Percentiles rank a stretch among this genome's conserved stretches.
Conservation (phyloP, 495 filamentous ascomycete genomes). For the Aspergillus affinis region DNA sequence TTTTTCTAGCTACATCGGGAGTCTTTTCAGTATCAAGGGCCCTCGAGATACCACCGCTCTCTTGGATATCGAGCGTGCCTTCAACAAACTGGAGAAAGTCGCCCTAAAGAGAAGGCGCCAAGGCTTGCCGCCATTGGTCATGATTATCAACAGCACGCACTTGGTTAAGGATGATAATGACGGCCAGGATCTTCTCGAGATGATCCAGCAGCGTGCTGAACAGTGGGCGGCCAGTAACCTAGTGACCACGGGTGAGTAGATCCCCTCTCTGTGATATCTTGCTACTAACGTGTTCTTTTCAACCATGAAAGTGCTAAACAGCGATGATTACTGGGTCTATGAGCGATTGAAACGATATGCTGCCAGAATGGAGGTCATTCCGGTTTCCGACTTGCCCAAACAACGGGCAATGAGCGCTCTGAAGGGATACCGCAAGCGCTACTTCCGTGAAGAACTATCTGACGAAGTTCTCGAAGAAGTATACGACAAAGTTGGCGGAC, state of each 20-base stretch:
- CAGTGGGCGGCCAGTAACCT: slow-evolving; percentile 90
- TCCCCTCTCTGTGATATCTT: not conserved
- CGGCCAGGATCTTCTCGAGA: slow-evolving; percentile 85
- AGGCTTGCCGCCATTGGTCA: slow-evolving; percentile 64
- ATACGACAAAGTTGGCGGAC: slow-evolving; percentile 81
- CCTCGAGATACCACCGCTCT: slow-evolving; percentile 88
- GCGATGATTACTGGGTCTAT: slow-evolving; percentile 97
- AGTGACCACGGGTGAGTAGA: slow-evolving; percentile 63
- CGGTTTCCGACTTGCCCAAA: slow-evolving; percentile 78
- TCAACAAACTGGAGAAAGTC: slow-evolving; percentile 98
- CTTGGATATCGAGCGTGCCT: slow-evolving; percentile 90
- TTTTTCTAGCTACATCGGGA: slow-evolving; percentile 81
- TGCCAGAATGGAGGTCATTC: slow-evolving; percentile 87
- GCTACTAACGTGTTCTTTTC: not conserved
- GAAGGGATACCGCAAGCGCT: slow-evolving; percentile 68
- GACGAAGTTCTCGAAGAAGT: slow-evolving; percentile 65
- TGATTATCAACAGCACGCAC: slow-evolving; percentile 92
- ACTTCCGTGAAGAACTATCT: slow-evolving; percentile 57
- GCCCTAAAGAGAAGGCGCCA: slow-evolving; percentile 65
- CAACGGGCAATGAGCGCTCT: slow-evolving; percentile 72
- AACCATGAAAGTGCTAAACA: slow-evolving; percentile 66
- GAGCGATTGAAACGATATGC: slow-evolving; percentile 88
- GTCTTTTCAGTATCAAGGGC: slow-evolving; percentile 89
- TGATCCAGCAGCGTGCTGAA: slow-evolving; percentile 93
- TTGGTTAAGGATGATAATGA: slow-evolving; percentile 87